Percentiles rank a stretch among this genome's conserved stretches.
Conservation (phyloP, 1,139 yeast species). For the Barnettozyma hawaiiensis region DNA sequence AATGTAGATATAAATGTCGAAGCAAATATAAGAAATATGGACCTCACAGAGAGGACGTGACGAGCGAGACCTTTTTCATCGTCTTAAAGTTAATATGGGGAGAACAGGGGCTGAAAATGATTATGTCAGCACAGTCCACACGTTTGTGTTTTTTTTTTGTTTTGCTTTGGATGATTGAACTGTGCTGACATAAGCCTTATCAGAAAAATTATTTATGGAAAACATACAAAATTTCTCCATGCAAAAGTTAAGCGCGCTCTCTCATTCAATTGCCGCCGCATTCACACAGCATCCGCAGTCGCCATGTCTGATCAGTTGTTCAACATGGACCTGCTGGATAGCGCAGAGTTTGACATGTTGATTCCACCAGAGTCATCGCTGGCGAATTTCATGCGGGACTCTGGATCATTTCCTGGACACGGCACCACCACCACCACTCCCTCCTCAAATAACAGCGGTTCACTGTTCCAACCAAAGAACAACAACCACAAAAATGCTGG, state of each 20-base stretch:
- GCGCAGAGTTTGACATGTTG: constrained; percentile 29
- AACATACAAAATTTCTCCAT: too few species aligned
- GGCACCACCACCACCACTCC: too few species aligned
- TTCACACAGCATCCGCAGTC: not conserved
- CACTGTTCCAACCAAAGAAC: constrained; percentile 21
- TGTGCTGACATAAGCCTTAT: constrained; percentile 2
- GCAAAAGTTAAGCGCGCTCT: not conserved
- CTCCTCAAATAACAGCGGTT: too few species aligned
- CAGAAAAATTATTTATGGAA: not conserved
- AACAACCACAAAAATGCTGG: constrained; percentile 19
- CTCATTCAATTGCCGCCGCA: not conserved
- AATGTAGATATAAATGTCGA: too few species aligned
- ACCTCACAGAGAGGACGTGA: too few species aligned
- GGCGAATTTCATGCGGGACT: constrained; percentile 20
- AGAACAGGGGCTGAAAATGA: too few species aligned
- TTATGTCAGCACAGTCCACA: too few species aligned
- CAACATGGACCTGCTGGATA: constrained; percentile 13
- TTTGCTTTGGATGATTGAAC: too few species aligned
- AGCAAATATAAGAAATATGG: too few species aligned
- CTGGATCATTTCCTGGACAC: constrained; percentile 1
- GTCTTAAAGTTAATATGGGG: too few species aligned
- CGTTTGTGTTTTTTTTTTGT: too few species aligned
- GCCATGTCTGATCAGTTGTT: constrained; percentile 13
- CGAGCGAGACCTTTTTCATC: too few species aligned
- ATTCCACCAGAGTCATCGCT: constrained; percentile 22